A percentile compares a stretch with the other conserved stretches of the same genome.
Evolutionary conservation across 306 rosid genomes (phyloP).

Genomic region (Psophocarpus tetragonolobus): DNA sequence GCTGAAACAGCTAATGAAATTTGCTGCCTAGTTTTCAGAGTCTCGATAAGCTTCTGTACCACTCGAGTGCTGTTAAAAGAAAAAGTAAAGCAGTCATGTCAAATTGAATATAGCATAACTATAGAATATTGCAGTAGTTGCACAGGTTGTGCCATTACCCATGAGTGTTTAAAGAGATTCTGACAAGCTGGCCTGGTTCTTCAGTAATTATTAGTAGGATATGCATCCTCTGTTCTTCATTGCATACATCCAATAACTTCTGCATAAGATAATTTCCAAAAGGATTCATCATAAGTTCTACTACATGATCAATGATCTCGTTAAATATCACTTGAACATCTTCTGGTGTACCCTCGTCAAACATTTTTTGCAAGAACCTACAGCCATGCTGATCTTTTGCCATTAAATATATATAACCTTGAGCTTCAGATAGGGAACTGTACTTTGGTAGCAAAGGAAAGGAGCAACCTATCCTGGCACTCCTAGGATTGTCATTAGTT

Average conservation of each 20-base stretch:
- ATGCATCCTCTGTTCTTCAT: conserved; percentile 53
- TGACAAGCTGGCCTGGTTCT: conserved; percentile 53
- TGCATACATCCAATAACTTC: conserved; percentile 58
- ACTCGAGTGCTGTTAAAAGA: conserved; percentile 56
- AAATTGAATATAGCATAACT: background rate
- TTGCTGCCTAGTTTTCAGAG: conserved; percentile 59
- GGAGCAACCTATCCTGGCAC: conserved; percentile 27
- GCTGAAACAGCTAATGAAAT: conserved; percentile 47
- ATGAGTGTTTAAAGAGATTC: conserved; percentile 56
- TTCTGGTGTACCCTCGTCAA: conserved; percentile 48
- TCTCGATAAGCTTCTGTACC: conserved; percentile 63
- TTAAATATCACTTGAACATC: conserved; percentile 50
- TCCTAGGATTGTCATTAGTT: conserved; percentile 25
- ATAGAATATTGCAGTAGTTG: conserved; percentile 7
- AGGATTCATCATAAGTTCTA: conserved; percentile 58
- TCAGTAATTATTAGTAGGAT: conserved; percentile 45
- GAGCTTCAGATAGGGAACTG: conserved; percentile 49
- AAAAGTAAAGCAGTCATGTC: conserved; percentile 3
- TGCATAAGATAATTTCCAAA: conserved; percentile 63
- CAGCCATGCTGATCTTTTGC: conserved; percentile 63
- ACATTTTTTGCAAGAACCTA: conserved; percentile 48
- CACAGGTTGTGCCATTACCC: conserved; percentile 44
- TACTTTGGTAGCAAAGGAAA: conserved; percentile 30
- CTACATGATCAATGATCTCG: conserved; percentile 51
- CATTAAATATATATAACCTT: conserved; percentile 39